A percentile compares a stretch with the other conserved stretches of the same genome.
Evolutionary conservation across 2,329 filamentous ascomycete species (phyloP).

Genomic region (Didymella lethalis): DNA sequence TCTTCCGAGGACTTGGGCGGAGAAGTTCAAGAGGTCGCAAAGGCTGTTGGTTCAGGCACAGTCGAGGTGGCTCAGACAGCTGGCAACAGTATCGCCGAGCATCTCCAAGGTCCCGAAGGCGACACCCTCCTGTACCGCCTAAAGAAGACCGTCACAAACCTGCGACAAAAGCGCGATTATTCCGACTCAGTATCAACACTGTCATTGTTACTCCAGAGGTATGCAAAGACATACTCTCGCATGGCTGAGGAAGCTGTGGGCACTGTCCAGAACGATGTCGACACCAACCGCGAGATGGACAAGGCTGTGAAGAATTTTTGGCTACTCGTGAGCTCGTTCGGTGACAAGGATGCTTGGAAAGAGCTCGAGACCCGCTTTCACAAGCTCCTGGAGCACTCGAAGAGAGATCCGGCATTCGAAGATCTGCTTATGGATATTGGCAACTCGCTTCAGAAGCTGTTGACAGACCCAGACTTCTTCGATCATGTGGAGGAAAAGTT

Average conservation of each 20-base stretch:
- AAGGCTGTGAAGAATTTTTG: conserved; percentile 81
- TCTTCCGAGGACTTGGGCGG: conserved; percentile 68
- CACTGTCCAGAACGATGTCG: conserved; percentile 73
- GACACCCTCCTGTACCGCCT: conserved; percentile 77
- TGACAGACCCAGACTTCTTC: conserved; percentile 87
- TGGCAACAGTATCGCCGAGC: conserved; percentile 74
- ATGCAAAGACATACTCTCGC: conserved; percentile 78
- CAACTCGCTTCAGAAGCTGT: conserved; percentile 77
- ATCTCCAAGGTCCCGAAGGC: conserved; percentile 75
- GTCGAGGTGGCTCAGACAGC: conserved; percentile 64
- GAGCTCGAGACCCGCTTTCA: conserved; percentile 73
- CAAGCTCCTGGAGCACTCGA: conserved; percentile 74
- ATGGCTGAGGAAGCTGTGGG: conserved; percentile 72
- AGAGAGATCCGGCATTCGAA: conserved; percentile 84
- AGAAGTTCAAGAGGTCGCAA: conserved; percentile 55
- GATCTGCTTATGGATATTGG: conserved; percentile 76
- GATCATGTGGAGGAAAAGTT: conserved; percentile 75
- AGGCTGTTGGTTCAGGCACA: conserved; percentile 56
- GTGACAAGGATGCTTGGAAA: conserved; percentile 77
- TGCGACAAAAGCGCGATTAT: conserved; percentile 82
- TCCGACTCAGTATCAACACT: conserved; percentile 84
- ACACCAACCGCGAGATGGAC: conserved; percentile 77
- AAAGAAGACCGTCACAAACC: conserved; percentile 75
- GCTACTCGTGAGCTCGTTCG: conserved; percentile 80
- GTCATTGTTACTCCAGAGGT: conserved; percentile 76